These are phyloP conservation scores for Salvia miltiorrhiza DNA, from an alignment of 257 asterid genomes.

Conservation along the genomic window DNA sequence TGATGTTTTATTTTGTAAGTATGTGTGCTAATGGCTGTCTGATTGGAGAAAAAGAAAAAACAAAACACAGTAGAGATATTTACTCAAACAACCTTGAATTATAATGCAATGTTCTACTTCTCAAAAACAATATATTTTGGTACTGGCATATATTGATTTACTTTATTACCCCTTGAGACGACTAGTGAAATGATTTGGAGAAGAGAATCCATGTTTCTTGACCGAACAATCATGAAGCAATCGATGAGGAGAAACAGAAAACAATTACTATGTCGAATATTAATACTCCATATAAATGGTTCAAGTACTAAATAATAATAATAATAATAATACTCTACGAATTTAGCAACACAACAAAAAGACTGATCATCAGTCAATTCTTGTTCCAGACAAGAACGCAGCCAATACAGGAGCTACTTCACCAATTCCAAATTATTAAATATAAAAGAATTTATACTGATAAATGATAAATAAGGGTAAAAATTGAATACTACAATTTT, in stretches of 20 bases:
- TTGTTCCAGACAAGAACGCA: too few relatives aligned
- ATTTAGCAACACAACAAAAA: too few relatives aligned
- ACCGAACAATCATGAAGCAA: not conserved
- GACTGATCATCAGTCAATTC: too few relatives aligned
- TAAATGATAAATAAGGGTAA: too few relatives aligned
- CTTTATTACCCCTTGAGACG: not conserved
- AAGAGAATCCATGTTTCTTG: not conserved
- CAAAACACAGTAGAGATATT: too few relatives aligned
- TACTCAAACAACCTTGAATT: not conserved
- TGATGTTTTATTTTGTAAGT: not conserved
- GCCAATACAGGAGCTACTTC: too few relatives aligned
- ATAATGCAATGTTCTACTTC: not conserved
- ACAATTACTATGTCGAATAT: not conserved
- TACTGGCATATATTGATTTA: not conserved
- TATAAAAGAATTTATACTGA: too few relatives aligned
- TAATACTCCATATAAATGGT: not conserved
- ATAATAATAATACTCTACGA: too few relatives aligned
- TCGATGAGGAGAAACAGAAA: not conserved
- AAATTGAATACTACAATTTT: too few relatives aligned
- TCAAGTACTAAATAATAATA: not conserved
- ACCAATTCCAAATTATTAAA: too few relatives aligned
- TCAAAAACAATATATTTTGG: not conserved
- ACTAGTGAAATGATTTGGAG: not conserved
- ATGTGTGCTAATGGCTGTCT: too few relatives aligned
- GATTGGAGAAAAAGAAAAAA: too few relatives aligned